Evolutionary conservation across 2,329 filamentous ascomycete species (phyloP), one percentile per base, ranked within the genome.

Genomic region (Arthrinium phaeospermum): DNA sequence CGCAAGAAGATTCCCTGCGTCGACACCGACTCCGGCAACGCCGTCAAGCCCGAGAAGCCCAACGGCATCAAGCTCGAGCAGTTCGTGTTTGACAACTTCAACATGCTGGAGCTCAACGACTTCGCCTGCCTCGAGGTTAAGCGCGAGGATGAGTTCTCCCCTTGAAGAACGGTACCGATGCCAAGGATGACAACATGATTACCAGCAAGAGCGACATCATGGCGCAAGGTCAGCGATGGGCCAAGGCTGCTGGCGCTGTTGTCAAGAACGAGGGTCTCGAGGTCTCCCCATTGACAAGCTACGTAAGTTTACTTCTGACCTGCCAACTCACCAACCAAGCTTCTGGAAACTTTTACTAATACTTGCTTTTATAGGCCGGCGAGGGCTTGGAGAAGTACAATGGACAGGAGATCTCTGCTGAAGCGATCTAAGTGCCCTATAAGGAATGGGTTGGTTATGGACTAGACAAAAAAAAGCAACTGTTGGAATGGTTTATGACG

Each of bases 21-120:
- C 76, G 91, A 98, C 81, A 88, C 92, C 19, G 87, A 92, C 80
- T 92, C 89, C 45, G 95, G 95, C 75, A 91, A 94, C 82, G 90
- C 90, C 0, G 87, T 98, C 83, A 98, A 98, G 89, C 95, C 96
- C 3, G 91, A 95, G 82, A 96, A 95, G 86, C 94, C 96, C 75
- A 99, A 99, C 81, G 96, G 96, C 77, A 95, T 99, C 89, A 99
- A 99, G 88, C 90, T 99, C 51, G 96, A 99, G 88, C 96, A 98
- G 84, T 99, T 98, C 79, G 95, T 99, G 74, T 99, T 99, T 81
- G 96, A 99, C 81, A 96, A 97, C 80, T 99, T 99, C 88, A 95
- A 96, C 74, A 89, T 96, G 87, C 87, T 97, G 70, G 86, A 92
- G 24, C 90, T 99, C 75, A 89, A 92, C 76, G 95, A 97, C 85